Percentiles rank a stretch among this genome's conserved stretches.
These are phyloP conservation scores for Bipolaris gigantea DNA, from an alignment of 2,329 filamentous ascomycete species.

Conservation along the genomic window DNA sequence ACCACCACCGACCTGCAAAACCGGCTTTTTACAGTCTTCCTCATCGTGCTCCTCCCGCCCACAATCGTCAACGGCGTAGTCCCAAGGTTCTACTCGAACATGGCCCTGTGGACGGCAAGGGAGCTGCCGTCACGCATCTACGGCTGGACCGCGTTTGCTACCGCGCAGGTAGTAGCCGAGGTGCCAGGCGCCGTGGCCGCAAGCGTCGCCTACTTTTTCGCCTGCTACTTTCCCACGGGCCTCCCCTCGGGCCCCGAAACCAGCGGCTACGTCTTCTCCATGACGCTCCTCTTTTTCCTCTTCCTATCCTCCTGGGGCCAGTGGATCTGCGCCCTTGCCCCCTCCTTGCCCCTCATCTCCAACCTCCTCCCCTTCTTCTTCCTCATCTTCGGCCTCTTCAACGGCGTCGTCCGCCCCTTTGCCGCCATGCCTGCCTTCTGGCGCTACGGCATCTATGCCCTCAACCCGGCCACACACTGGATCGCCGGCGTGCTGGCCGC, in stretches of 20 bases:
- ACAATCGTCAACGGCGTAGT: slow-evolving; percentile 73
- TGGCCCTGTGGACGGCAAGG: slow-evolving; percentile 71
- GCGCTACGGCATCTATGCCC: slow-evolving; percentile 70
- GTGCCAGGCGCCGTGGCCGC: slow-evolving; percentile 70
- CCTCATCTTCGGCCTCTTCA: slow-evolving; percentile 75
- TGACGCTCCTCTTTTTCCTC: slow-evolving; percentile 76
- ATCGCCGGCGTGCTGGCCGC: slow-evolving; percentile 69
- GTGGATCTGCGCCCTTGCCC: slow-evolving; percentile 82
- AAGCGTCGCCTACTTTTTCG: slow-evolving; percentile 67
- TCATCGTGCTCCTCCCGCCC: slow-evolving; percentile 62
- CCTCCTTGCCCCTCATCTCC: slow-evolving; percentile 75
- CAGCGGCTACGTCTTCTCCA: slow-evolving; percentile 76
- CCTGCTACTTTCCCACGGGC: slow-evolving; percentile 78
- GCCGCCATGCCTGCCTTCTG: slow-evolving; percentile 67
- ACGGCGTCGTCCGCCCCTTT: slow-evolving; percentile 75
- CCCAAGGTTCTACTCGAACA: slow-evolving; percentile 76
- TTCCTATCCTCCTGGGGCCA: slow-evolving; percentile 78
- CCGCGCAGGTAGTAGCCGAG: slow-evolving; percentile 70
- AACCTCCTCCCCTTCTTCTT: slow-evolving; percentile 79
- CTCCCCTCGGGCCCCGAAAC: slow-evolving; percentile 65
- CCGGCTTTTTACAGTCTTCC: slow-evolving; percentile 73
- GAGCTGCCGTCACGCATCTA: slow-evolving; percentile 77
- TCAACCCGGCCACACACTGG: slow-evolving; percentile 72
- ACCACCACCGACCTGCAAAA: slow-evolving; percentile 71
- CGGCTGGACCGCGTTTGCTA: slow-evolving; percentile 70